phyloP scores from a whole-genome alignment of 331 rosid genomes.

The Acacia pycnantha region DNA sequence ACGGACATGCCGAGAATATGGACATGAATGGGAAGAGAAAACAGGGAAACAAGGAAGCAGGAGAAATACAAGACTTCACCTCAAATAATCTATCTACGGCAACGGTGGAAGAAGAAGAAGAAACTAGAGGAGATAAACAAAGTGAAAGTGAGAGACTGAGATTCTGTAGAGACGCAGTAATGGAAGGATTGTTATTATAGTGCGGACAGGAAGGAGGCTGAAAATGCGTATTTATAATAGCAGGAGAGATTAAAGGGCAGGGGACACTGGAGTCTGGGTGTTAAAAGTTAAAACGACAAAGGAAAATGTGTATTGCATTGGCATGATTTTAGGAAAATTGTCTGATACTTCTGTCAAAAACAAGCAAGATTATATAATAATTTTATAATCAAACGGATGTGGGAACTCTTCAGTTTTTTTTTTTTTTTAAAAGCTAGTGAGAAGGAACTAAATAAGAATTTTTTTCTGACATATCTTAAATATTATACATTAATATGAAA shows the following conservation, averaged over 20 bases:
- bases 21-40: background rate
- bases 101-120: background rate
- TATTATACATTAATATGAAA: too few species aligned
- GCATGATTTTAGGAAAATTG: background rate
- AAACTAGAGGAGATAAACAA: background rate
- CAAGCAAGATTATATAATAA: too few species aligned
- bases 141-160: background rate
- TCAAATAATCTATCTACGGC: background rate
- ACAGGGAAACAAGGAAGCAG: background rate
- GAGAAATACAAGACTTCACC: background rate
- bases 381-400: too few species aligned
- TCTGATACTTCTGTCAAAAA: too few species aligned
- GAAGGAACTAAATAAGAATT: too few species aligned
- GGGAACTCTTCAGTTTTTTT: too few species aligned
- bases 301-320: background rate
- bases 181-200: background rate
- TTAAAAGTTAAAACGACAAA: background rate
- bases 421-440: too few species aligned
- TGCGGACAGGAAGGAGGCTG: background rate
- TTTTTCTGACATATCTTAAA: too few species aligned
- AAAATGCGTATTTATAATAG: conserved; percentile 29
- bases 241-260: background rate
- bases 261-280: background rate
- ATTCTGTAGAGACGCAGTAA: background rate
- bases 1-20: too few species aligned